Percentiles rank a stretch among this genome's conserved stretches.
These are phyloP conservation scores for Phytophthora palmivora DNA, from an alignment of 352 stramenopile species.

Conservation along the genomic window DNA sequence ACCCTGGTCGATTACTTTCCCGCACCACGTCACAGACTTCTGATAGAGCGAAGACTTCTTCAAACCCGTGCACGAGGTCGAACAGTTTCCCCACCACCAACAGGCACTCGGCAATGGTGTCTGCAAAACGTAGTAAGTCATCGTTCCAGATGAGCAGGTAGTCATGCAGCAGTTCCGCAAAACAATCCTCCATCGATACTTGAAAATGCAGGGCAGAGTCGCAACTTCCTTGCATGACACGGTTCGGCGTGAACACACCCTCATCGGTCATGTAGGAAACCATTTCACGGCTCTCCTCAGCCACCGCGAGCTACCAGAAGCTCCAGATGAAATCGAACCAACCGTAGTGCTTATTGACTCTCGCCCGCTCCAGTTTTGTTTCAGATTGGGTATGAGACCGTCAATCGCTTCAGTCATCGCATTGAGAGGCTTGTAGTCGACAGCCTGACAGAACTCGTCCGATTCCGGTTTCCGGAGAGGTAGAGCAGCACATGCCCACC, in stretches of 20 bases:
- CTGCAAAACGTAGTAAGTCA: constrained; percentile 5
- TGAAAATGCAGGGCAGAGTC: constrained; percentile 10
- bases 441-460: constrained; percentile 5
- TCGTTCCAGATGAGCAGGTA: constrained; percentile 9
- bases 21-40: constrained; percentile 5
- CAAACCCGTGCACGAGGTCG: constrained; percentile 7
- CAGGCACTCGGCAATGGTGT: neutral
- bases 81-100: constrained; percentile 6
- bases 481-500: constrained; percentile 11
- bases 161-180: constrained; percentile 1
- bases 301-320: constrained; percentile 26
- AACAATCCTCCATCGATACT: constrained; percentile 7
- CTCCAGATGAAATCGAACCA: constrained; percentile 31
- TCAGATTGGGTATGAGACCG: constrained; percentile 19
- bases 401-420: constrained; percentile 12
- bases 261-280: constrained; percentile 32
- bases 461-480: constrained; percentile 2
- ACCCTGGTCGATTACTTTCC: constrained; percentile 5
- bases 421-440: constrained; percentile 22
- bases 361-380: constrained; percentile 3
- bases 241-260: neutral
- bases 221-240: constrained; percentile 11
- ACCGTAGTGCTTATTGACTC: constrained; percentile 7
- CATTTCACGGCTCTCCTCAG: constrained; percentile 18
- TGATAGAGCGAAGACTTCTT: constrained; percentile 17